phyloP scores from a whole-genome alignment of 345 rosid species.

The Litchi chinensis region DNA sequence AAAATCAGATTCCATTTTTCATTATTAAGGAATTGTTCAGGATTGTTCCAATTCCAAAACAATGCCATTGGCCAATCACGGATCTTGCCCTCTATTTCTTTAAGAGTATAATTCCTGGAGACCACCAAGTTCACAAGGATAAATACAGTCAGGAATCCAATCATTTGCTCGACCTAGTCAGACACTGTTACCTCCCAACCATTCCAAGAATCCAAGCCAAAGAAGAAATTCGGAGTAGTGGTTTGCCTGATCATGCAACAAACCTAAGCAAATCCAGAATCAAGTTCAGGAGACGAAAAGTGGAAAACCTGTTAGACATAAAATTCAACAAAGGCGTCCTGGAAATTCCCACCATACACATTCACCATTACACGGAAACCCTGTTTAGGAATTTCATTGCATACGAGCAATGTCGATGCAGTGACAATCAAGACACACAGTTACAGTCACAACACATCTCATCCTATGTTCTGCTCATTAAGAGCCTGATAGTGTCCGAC shows the following conservation, averaged over 20 bases:
- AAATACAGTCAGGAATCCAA: conserved; percentile 55
- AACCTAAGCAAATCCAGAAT: conserved; percentile 39
- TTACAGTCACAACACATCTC: conserved; percentile 32
- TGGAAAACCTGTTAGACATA: conserved; percentile 38
- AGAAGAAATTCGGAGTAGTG: background rate
- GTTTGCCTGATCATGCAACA: conserved; percentile 12
- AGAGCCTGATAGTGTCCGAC: conserved; percentile 23
- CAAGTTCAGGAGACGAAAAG: conserved; percentile 26
- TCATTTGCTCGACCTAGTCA: conserved; percentile 53
- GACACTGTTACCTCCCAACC: conserved; percentile 53
- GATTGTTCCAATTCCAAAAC: conserved; percentile 39
- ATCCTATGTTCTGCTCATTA: conserved; percentile 46
- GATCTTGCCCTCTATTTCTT: conserved; percentile 53
- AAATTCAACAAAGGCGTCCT: conserved; percentile 43
- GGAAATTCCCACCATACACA: conserved; percentile 38
- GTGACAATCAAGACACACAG: background rate
- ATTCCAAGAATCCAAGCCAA: conserved; percentile 20
- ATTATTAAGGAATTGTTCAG: conserved; percentile 47
- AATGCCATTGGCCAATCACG: conserved; percentile 35
- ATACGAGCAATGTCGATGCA: conserved; percentile 35
- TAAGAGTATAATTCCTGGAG: conserved; percentile 50
- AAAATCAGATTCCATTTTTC: conserved; percentile 62
- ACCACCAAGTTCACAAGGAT: conserved; percentile 26
- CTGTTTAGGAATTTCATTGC: conserved; percentile 56
- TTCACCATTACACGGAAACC: conserved; percentile 40